Evolutionary conservation across 345 rosid species (phyloP).

Genomic region (Salix koriyanagi): DNA sequence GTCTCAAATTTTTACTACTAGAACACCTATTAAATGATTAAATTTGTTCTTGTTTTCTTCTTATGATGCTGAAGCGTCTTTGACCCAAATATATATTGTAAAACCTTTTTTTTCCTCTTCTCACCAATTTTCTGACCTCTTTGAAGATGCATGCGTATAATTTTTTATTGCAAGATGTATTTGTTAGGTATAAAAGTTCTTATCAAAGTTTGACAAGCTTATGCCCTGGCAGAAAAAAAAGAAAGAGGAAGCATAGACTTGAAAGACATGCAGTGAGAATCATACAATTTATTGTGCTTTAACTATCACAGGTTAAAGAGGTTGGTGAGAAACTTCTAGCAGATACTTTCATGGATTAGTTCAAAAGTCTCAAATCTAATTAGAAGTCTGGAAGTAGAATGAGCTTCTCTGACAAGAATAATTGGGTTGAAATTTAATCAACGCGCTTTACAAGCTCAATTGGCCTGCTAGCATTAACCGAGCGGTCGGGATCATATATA

Average conservation of each 20-base stretch:
- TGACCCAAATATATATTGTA: slow-evolving; percentile 37
- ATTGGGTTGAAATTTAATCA: no score
- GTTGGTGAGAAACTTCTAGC: neutral
- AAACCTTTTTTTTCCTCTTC: neutral
- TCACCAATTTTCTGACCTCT: neutral
- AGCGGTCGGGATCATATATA: no score
- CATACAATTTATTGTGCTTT: slow-evolving; percentile 24
- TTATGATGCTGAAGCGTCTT: slow-evolving; percentile 42
- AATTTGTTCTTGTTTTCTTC: neutral
- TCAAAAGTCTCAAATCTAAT: no score
- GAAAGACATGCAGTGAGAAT: slow-evolving; percentile 1
- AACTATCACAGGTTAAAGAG: neutral
- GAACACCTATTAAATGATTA: no score
- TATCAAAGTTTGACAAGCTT: slow-evolving; percentile 28
- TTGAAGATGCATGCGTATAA: slow-evolving; percentile 15
- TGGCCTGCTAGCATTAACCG: no score
- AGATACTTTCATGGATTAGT: no score
- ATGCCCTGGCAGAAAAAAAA: slow-evolving; percentile 10
- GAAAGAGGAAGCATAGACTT: slow-evolving; percentile 3
- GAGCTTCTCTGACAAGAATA: no score
- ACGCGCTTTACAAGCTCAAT: no score
- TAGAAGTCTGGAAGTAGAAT: no score
- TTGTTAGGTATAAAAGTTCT: slow-evolving; percentile 30
- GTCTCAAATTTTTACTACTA: no score
- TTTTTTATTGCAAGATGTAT: slow-evolving; percentile 1